These are phyloP conservation scores for Peronospora destructor DNA, from an alignment of 352 stramenopile species.

Conservation along the genomic window DNA sequence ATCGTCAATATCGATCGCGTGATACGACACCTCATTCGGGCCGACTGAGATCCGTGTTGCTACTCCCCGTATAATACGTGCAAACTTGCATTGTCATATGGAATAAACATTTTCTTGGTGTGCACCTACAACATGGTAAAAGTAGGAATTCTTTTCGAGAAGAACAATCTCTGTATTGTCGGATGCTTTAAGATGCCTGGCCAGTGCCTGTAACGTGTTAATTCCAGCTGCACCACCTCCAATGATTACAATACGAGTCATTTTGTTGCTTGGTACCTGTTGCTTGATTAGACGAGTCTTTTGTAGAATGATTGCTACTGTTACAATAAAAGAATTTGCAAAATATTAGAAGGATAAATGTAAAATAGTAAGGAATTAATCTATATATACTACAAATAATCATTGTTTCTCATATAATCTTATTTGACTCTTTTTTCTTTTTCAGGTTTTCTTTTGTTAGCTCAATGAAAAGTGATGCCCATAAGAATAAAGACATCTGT, in stretches of 20 bases:
- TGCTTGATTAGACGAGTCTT: no score
- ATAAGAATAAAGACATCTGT: no score
- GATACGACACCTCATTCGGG: slow-evolving; percentile 36
- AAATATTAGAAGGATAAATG: no score
- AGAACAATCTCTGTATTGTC: slow-evolving; percentile 48
- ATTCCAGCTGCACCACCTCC: slow-evolving; percentile 51
- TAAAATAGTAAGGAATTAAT: no score
- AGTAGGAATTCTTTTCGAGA: slow-evolving; percentile 49
- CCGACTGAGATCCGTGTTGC: slow-evolving; percentile 27
- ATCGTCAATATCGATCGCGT: slow-evolving; percentile 25
- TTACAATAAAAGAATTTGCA: no score
- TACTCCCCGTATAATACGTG: slow-evolving; percentile 35
- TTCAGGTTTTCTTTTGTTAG: no score
- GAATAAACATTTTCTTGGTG: slow-evolving; percentile 55
- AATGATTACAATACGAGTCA: slow-evolving; percentile 47
- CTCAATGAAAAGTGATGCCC: no score
- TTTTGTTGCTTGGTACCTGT: slow-evolving; percentile 1
- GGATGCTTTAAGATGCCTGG: slow-evolving; percentile 23
- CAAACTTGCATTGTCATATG: slow-evolving; percentile 48
- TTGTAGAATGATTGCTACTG: no score
- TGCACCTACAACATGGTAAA: slow-evolving; percentile 43
- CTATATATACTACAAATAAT: no score
- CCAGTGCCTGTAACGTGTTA: slow-evolving; percentile 35
- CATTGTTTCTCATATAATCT: no score
- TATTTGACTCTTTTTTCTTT: no score